Evolutionary conservation across 352 stramenopile genomes (phyloP).

Genomic region (Globisporangium emineosum): DNA sequence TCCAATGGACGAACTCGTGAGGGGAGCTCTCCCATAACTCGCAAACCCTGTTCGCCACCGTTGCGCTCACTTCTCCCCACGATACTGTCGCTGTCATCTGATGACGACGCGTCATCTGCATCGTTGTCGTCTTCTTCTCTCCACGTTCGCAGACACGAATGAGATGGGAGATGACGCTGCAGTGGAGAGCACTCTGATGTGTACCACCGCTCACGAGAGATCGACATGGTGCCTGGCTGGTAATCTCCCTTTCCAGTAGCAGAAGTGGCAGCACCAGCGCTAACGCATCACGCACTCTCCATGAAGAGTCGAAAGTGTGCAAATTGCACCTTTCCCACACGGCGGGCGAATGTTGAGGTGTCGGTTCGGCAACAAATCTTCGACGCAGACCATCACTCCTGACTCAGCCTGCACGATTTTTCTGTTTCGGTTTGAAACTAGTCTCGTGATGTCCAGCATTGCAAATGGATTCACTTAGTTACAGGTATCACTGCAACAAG

Average conservation of each 20-base stretch:
- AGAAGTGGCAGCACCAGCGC: neutral
- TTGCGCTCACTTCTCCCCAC: neutral
- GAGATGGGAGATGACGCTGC: neutral
- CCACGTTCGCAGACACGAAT: neutral
- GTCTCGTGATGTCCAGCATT: neutral
- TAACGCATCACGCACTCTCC: neutral
- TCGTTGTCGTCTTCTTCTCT: constrained; percentile 5
- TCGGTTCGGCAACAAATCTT: constrained; percentile 8
- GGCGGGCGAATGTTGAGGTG: neutral
- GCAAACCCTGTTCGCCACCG: neutral
- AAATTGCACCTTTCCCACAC: neutral
- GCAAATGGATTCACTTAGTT: neutral
- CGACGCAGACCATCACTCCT: neutral
- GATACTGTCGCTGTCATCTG: neutral
- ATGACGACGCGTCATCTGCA: neutral
- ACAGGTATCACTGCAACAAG: neutral
- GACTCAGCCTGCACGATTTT: neutral
- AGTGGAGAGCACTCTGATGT: neutral
- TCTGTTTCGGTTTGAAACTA: neutral
- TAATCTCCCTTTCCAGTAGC: neutral
- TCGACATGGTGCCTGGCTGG: neutral
- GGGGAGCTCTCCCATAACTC: neutral
- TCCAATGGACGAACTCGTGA: neutral
- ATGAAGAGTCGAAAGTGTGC: neutral
- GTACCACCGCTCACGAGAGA: neutral